Evolutionary conservation across 345 rosid species (phyloP), one percentile per base, ranked within the genome.

Genomic region (Clarkia xantiana): DNA sequence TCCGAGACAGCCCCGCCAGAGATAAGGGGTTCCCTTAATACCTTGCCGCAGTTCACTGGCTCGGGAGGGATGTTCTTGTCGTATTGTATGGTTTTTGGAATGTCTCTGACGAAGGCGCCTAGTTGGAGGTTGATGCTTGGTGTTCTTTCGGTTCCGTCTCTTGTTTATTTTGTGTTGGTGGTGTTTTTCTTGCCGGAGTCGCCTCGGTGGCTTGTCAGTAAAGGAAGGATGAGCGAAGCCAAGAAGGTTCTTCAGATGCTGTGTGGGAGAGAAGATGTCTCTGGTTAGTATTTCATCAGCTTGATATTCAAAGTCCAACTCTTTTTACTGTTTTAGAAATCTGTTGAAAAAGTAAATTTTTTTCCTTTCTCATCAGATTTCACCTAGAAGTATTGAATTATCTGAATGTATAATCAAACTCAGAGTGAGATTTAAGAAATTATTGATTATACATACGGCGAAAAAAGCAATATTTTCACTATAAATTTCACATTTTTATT

Each of bases 71-170:
- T 60, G 63, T 52, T 60, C 47, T 3, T 60, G 11, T 60, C 63
- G 3, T 60, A 60, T 52, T 60, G 63, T 41, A 52, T 60, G 63
- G 57, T 60, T 12, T 60, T 60, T 9, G 57, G 57, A 12, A 45
- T 60, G 63, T 60, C 63, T 20, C 23, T 60, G 14, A 52, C 13
- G 63, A 46, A 60, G 40, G 45, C 47, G 0, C 63, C 63, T 2
- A 60, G 41, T 46, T 60, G 63, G 63, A 52, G 63, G 51, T 43
- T 60, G 47, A 60, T 60, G 63, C 63, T 60, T 9, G 63, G 63
- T 45, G 52, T 60, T 45, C 63, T 60, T 22, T 60, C 58, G 2
- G 16, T 38, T 15, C 63, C 63, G 9, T 60, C 63, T 23, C 57
- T 60, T 14, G 2, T 52, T 45, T 60, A 22, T 44, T 60, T 52